Conservation (phyloP, 495 filamentous ascomycete genomes). For the Penicillium fimorum region DNA sequence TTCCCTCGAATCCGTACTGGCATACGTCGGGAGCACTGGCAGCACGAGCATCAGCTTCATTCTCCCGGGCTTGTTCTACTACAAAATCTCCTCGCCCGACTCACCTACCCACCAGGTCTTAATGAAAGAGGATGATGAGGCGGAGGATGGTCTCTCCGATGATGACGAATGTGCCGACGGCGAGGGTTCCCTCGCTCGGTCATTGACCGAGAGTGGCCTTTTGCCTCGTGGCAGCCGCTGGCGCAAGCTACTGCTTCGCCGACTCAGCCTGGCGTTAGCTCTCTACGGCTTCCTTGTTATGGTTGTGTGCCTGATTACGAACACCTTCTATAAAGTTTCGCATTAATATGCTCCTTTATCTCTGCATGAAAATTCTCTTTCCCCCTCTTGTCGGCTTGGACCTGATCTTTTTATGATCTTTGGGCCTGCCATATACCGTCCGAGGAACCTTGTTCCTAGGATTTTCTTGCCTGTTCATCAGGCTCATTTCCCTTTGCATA, state of each 20-base stretch:
- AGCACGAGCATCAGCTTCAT: conserved; percentile 96
- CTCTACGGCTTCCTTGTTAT: conserved; percentile 87
- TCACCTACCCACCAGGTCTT: conserved; percentile 78
- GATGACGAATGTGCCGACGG: conserved; percentile 45
- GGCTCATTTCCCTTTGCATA: background rate
- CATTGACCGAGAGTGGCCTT: conserved; percentile 45
- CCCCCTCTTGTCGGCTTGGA: conserved; percentile 15
- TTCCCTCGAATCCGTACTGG: conserved; percentile 83
- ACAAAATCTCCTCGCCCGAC: conserved; percentile 90
- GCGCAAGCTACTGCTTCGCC: conserved; percentile 62
- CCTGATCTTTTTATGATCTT: conserved; percentile 26
- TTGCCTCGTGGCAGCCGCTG: conserved; percentile 55
- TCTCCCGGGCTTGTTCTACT: conserved; percentile 93
- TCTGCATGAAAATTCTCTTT: conserved; percentile 13
- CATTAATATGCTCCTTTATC: conserved; percentile 36
- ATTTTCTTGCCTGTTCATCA: background rate
- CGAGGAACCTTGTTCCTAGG: background rate
- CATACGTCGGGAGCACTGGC: conserved; percentile 93
- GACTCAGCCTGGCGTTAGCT: conserved; percentile 69
- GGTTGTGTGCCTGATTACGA: conserved; percentile 81
- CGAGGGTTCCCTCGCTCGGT: conserved; percentile 34
- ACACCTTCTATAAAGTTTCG: conserved; percentile 67
- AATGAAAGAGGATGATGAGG: conserved; percentile 85
- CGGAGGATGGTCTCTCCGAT: conserved; percentile 37
- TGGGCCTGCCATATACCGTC: conserved; percentile 16